These are phyloP conservation scores for Apostasia ramifera DNA, from an alignment of 106 monocot species.

Conservation along the genomic window DNA sequence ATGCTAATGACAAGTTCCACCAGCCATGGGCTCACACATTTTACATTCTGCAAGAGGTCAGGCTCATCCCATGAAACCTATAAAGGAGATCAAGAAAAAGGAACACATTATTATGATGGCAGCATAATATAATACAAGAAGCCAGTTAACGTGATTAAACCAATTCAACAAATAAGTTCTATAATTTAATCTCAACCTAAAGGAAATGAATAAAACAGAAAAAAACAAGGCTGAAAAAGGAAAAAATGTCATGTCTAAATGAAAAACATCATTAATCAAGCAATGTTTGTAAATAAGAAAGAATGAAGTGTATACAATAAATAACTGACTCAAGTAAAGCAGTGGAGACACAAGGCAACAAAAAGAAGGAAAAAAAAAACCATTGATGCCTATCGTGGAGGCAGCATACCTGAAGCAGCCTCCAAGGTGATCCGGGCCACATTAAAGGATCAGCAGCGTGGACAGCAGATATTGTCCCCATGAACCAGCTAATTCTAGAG, in stretches of 20 bases:
- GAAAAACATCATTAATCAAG: neutral
- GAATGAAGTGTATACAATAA: neutral
- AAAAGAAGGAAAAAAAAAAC: neutral
- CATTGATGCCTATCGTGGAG: neutral
- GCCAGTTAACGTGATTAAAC: no score
- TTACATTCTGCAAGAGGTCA: constrained; percentile 71
- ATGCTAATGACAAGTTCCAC: constrained; percentile 60
- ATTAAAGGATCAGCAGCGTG: constrained; percentile 42
- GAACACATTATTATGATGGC: no score
- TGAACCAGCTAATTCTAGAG: constrained; percentile 72
- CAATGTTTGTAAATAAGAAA: neutral
- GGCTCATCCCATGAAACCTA: constrained; percentile 90
- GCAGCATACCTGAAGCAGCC: constrained; percentile 54
- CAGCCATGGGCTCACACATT: constrained; percentile 66
- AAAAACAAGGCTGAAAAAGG: neutral
- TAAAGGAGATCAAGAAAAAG: neutral
- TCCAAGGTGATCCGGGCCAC: constrained; percentile 66
- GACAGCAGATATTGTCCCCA: constrained; percentile 57
- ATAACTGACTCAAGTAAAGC: neutral
- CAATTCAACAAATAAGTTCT: no score
- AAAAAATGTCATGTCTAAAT: neutral
- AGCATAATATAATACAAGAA: no score
- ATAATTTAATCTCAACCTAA: no score
- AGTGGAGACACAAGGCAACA: neutral
- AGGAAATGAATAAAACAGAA: neutral